These are phyloP conservation scores for Tolypocladium endophyticum DNA, from an alignment of 2,329 filamentous ascomycete genomes.

Conservation along the genomic window DNA sequence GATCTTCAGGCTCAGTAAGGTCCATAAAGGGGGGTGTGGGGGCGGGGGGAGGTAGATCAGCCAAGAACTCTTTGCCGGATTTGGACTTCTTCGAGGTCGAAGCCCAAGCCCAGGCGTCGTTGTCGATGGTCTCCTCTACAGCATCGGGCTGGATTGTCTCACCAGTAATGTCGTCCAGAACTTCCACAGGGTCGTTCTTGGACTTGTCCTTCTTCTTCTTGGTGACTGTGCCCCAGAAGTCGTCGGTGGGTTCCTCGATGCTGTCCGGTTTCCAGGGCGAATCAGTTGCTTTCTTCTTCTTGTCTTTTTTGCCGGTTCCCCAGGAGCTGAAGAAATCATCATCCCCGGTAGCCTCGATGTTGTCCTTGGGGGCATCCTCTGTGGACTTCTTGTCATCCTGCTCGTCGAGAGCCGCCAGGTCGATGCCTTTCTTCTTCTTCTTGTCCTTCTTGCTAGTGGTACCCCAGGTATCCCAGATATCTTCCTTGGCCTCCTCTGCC, in stretches of 20 bases:
- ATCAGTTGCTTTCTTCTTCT: constrained; percentile 24
- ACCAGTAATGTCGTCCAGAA: constrained; percentile 33
- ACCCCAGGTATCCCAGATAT: constrained; percentile 14
- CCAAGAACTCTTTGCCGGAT: constrained; percentile 24
- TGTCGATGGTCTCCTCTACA: constrained; percentile 31
- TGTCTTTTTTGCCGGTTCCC: constrained; percentile 42
- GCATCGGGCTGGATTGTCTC: constrained; percentile 36
- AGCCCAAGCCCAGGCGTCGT: constrained; percentile 32
- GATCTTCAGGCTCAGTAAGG: constrained; percentile 26
- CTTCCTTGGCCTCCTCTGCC: constrained; percentile 10
- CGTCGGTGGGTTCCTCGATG: constrained; percentile 32
- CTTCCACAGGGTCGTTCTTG: constrained; percentile 38
- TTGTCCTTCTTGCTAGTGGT: constrained; percentile 18
- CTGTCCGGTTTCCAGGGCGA: constrained; percentile 26
- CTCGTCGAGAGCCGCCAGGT: constrained; percentile 26
- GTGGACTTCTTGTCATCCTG: constrained; percentile 11
- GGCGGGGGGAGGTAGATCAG: constrained; percentile 33
- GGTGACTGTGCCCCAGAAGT: constrained; percentile 23
- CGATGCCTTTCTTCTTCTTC: constrained; percentile 32
- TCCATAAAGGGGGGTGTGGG: constrained; percentile 38
- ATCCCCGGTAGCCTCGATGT: constrained; percentile 22
- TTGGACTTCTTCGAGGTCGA: constrained; percentile 30
- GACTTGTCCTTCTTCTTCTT: constrained; percentile 42
- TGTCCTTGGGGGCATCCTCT: constrained; percentile 15
- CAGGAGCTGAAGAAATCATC: constrained; percentile 48